These are phyloP conservation scores for Neofusicoccum parvum DNA, from an alignment of 2,329 filamentous ascomycete species.

Conservation along the genomic window DNA sequence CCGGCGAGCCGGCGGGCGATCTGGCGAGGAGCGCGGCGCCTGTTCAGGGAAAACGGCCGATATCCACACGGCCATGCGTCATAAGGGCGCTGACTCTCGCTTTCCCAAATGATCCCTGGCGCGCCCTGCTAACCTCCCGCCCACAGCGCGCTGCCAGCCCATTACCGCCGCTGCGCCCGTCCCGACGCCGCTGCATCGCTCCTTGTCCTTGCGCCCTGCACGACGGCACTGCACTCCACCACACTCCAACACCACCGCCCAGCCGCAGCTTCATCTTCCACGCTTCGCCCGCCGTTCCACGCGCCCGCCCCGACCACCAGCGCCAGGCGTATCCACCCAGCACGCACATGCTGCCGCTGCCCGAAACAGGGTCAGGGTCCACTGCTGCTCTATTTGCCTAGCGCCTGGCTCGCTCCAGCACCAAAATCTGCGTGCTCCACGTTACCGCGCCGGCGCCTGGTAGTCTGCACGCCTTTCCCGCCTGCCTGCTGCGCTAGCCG, in stretches of 20 bases:
- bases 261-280: slow-evolving; percentile 5
- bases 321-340: slow-evolving; percentile 1
- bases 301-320: not conserved
- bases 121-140: too few relatives aligned
- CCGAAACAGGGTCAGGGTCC: slow-evolving; percentile 20
- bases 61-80: not conserved
- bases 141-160: not conserved
- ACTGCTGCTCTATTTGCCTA: slow-evolving; percentile 3
- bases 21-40: not conserved
- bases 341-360: slow-evolving; percentile 16
- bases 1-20: not conserved
- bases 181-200: slow-evolving; percentile 14
- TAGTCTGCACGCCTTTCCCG: slow-evolving; percentile 19
- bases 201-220: slow-evolving; percentile 18
- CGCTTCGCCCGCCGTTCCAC: slow-evolving; percentile 4
- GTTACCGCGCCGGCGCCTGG: slow-evolving; percentile 19
- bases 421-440: slow-evolving; percentile 19
- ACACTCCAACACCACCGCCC: not conserved
- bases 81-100: slow-evolving; percentile 3
- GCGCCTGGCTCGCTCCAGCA: slow-evolving; percentile 10
- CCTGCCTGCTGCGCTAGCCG: slow-evolving; percentile 12
- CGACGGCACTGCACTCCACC: slow-evolving; percentile 1
- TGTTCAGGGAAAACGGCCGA: not conserved
- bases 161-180: slow-evolving; percentile 6
- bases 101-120: not conserved